A percentile compares a stretch with the other conserved stretches of the same genome.
phyloP scores from a whole-genome alignment of 805 yeast species.

The Starmerella apicola region DNA sequence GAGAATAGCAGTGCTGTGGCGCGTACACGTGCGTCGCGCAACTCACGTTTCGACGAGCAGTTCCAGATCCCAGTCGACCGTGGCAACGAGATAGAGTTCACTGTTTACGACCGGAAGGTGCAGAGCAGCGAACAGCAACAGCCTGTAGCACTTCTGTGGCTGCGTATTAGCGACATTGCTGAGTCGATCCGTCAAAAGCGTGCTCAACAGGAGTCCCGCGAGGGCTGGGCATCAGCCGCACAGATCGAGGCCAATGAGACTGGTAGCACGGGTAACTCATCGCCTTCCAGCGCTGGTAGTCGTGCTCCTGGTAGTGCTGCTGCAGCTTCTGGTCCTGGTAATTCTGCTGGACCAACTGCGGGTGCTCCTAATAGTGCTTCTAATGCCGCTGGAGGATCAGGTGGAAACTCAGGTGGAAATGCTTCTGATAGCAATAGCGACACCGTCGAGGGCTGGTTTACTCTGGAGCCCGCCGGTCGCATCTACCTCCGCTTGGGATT shows the following conservation, averaged over 20 bases:
- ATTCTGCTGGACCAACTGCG: neutral
- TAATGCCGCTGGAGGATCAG: neutral
- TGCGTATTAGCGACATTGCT: slow-evolving; percentile 76
- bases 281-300: neutral
- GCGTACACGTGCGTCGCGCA: slow-evolving; percentile 55
- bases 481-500: slow-evolving; percentile 66
- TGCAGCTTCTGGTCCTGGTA: neutral
- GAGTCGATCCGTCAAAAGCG: slow-evolving; percentile 91
- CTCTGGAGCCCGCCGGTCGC: slow-evolving; percentile 90
- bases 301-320: neutral
- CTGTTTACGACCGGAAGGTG: slow-evolving; percentile 56
- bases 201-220: slow-evolving; percentile 35
- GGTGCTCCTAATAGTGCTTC: neutral
- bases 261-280: neutral
- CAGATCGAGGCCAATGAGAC: slow-evolving; percentile 26
- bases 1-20: slow-evolving; percentile 34
- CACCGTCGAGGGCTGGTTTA: slow-evolving; percentile 66
- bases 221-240: slow-evolving; percentile 77
- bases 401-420: slow-evolving; percentile 12
- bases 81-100: slow-evolving; percentile 83
- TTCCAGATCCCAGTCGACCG: slow-evolving; percentile 71
- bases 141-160: slow-evolving; percentile 91
- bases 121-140: neutral
- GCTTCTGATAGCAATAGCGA: slow-evolving; percentile 9
- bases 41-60: slow-evolving; percentile 64